These are phyloP conservation scores for Pseudocercospora macadamiae DNA, from an alignment of 2,329 filamentous ascomycete species.

Conservation along the genomic window DNA sequence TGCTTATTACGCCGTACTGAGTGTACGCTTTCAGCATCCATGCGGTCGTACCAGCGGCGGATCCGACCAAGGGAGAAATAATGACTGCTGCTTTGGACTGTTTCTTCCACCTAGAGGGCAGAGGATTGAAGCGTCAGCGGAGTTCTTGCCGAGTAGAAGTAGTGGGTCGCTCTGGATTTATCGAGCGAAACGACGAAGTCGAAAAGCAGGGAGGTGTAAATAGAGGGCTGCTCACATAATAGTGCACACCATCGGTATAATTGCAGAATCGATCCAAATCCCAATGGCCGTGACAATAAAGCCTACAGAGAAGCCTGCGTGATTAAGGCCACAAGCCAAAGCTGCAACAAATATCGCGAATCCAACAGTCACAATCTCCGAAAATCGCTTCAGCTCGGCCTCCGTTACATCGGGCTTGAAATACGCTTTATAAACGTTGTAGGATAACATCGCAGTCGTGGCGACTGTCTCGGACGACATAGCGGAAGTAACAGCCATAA, in stretches of 20 bases:
- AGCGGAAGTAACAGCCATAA: conserved; percentile 48
- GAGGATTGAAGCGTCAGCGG: too few species aligned
- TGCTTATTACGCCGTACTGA: conserved; percentile 23
- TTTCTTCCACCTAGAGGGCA: too few species aligned
- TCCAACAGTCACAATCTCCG: conserved; percentile 40
- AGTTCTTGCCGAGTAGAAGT: too few species aligned
- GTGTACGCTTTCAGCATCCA: conserved; percentile 21
- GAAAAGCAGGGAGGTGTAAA: too few species aligned
- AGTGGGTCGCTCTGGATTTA: too few species aligned
- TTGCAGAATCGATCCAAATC: conserved; percentile 32
- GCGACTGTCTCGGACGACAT: conserved; percentile 52
- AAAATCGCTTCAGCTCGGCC: conserved; percentile 38
- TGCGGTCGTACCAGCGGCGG: conserved; percentile 57
- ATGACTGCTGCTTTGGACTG: conserved; percentile 21
- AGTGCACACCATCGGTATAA: conserved; percentile 37
- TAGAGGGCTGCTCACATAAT: too few species aligned
- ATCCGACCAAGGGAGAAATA: conserved; percentile 44
- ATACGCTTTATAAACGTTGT: conserved; percentile 47
- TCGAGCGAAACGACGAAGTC: too few species aligned
- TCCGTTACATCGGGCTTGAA: conserved; percentile 40
- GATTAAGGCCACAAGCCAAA: conserved; percentile 25
- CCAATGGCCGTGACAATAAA: conserved; percentile 29
- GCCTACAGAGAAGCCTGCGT: conserved; percentile 30
- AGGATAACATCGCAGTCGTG: conserved; percentile 43
- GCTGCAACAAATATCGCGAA: conserved; percentile 40